phyloP scores from a whole-genome alignment of 768 basidiomycete species.

The Leccinum subgranulosum region DNA sequence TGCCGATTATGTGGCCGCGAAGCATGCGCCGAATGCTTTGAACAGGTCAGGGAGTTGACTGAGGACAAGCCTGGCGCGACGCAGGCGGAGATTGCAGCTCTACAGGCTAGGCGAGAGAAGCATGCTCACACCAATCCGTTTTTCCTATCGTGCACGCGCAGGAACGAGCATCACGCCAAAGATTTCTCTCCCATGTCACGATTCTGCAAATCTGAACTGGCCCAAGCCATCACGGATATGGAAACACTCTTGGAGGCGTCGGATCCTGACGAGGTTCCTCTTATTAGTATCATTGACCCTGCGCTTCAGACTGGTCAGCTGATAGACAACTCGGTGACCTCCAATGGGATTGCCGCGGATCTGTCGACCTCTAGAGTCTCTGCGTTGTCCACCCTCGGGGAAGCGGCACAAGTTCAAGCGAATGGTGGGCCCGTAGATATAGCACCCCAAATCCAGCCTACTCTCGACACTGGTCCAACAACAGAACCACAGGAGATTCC shows the following conservation, averaged over 20 bases:
- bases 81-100: constrained; percentile 45
- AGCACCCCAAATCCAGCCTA: constrained; percentile 5
- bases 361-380: constrained; percentile 1
- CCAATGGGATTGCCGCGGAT: constrained; percentile 13
- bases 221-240: constrained; percentile 67
- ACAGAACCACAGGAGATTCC: constrained; percentile 37
- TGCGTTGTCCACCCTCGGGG: constrained; percentile 6
- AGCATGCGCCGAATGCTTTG: constrained; percentile 81
- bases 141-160: constrained; percentile 68
- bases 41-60: constrained; percentile 64
- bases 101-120: constrained; percentile 54
- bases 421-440: constrained; percentile 5
- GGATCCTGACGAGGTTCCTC: constrained; percentile 25
- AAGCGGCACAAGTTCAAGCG: constrained; percentile 3
- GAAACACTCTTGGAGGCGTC: constrained; percentile 43
- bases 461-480: constrained; percentile 2
- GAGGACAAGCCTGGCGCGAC: constrained; percentile 46
- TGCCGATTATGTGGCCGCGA: constrained; percentile 90
- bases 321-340: not conserved
- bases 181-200: constrained; percentile 82
- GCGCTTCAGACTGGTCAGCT: constrained; percentile 19
- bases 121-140: constrained; percentile 66
- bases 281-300: constrained; percentile 29
- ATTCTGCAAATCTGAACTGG: constrained; percentile 63
- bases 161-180: constrained; percentile 63